These are phyloP conservation scores for Paecilomyces variotii DNA, from an alignment of 2,329 filamentous ascomycete species.

Conservation along the genomic window DNA sequence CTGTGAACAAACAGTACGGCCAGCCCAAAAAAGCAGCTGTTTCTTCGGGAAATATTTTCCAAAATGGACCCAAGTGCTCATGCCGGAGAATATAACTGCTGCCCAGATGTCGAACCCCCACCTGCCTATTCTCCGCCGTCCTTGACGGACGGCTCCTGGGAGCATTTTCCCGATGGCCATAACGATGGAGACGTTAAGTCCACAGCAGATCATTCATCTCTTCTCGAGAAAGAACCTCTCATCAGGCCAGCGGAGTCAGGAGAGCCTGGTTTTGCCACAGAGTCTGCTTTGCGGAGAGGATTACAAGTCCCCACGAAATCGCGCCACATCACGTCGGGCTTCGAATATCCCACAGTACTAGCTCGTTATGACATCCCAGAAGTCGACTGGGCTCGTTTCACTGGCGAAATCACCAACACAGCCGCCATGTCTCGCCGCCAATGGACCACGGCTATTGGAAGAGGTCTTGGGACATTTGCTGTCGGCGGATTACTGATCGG, in stretches of 20 bases:
- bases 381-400: slow-evolving; percentile 19
- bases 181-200: neutral
- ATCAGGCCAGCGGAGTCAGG: slow-evolving; percentile 8
- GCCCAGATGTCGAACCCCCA: neutral
- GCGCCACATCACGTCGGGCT: slow-evolving; percentile 19
- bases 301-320: slow-evolving; percentile 23
- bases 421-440: slow-evolving; percentile 20
- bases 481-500: slow-evolving; percentile 24
- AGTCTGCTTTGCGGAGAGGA: slow-evolving; percentile 13
- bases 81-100: neutral
- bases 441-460: slow-evolving; percentile 22
- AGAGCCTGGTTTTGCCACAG: slow-evolving; percentile 13
- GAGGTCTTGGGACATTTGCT: slow-evolving; percentile 20
- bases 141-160: neutral
- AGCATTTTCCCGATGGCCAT: neutral
- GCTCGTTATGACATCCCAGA: slow-evolving; percentile 12
- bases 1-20: neutral
- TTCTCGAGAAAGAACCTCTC: slow-evolving; percentile 5
- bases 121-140: neutral
- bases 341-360: slow-evolving; percentile 21
- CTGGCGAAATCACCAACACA: slow-evolving; percentile 16
- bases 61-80: neutral
- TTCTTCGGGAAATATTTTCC: neutral
- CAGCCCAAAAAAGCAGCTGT: neutral
- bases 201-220: neutral